Conservation (phyloP, 2,329 filamentous ascomycete genomes). For the Raffaelea arxii region DNA sequence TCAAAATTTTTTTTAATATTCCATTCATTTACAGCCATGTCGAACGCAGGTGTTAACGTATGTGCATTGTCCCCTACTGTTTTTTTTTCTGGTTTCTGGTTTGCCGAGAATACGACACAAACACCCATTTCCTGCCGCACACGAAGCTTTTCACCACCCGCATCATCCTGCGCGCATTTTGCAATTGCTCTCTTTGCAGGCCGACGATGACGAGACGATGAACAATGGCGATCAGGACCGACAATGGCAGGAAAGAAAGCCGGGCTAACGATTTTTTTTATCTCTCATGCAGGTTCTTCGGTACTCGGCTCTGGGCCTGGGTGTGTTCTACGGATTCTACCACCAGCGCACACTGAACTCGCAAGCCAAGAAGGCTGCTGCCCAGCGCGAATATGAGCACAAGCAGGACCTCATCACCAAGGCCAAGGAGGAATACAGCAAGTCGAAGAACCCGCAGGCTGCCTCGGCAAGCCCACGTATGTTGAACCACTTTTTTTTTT, state of each 20-base stretch:
- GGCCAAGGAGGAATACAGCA: conserved; percentile 84
- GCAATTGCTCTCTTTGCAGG: too few species aligned
- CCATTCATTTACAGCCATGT: conserved; percentile 15
- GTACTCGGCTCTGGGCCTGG: conserved; percentile 86
- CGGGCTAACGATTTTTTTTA: background rate
- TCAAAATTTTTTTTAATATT: background rate
- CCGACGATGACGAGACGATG: too few species aligned
- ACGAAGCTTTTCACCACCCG: too few species aligned
- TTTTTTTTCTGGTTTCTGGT: background rate
- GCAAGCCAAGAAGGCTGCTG: conserved; percentile 58
- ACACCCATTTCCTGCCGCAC: too few species aligned
- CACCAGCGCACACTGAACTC: conserved; percentile 78
- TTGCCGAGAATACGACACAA: too few species aligned
- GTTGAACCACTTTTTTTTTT: conserved; percentile 5
- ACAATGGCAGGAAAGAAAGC: too few species aligned
- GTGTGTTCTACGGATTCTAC: conserved; percentile 90
- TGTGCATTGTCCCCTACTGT: conserved; percentile 11
- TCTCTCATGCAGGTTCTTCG: conserved; percentile 68
- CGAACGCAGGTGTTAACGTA: conserved; percentile 23
- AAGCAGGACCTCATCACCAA: conserved; percentile 87
- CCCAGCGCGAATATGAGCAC: conserved; percentile 76
- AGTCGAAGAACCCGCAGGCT: conserved; percentile 49
- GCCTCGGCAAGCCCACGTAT: conserved; percentile 23
- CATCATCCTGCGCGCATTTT: too few species aligned
- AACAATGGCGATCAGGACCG: too few species aligned